phyloP scores from a whole-genome alignment of 306 rosid genomes.

The Medicago ruthenica region DNA sequence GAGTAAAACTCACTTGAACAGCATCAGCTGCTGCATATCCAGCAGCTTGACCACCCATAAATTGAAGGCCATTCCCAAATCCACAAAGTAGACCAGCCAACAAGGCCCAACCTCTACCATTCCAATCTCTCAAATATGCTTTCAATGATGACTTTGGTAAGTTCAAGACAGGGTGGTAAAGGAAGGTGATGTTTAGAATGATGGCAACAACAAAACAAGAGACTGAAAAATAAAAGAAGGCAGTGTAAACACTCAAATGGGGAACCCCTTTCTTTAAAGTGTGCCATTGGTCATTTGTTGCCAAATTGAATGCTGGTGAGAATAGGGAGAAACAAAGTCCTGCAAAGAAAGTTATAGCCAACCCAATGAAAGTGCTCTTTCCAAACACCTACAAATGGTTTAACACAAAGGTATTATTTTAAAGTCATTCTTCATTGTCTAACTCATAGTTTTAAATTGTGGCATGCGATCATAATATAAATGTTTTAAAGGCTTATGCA shows the following conservation, averaged over 20 bases:
- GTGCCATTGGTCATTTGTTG: conserved; percentile 95
- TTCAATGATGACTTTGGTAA: conserved; percentile 73
- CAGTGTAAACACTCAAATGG: conserved; percentile 75
- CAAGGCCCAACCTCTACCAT: conserved; percentile 96
- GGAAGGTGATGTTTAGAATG: conserved; percentile 72
- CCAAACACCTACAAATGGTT: conserved; percentile 72
- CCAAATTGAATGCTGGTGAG: conserved; percentile 92
- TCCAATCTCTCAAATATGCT: conserved; percentile 82
- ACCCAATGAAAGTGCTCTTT: conserved; percentile 66
- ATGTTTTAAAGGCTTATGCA: neutral
- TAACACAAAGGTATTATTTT: neutral
- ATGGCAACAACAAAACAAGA: conserved; percentile 76
- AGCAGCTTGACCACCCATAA: conserved; percentile 99
- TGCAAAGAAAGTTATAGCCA: conserved; percentile 76
- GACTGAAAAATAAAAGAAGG: conserved; percentile 81
- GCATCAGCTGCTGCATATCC: conserved; percentile 99
- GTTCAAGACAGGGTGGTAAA: conserved; percentile 74
- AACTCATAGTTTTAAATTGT: neutral
- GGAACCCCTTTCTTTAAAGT: conserved; percentile 73
- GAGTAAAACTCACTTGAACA: conserved; percentile 69
- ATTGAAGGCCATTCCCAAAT: conserved; percentile 90
- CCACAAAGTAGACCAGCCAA: conserved; percentile 93
- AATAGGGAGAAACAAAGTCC: conserved; percentile 84
- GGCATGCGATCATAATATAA: neutral
- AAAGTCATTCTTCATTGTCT: neutral